A percentile compares a stretch with the other conserved stretches of the same genome.
Evolutionary conservation across 176 grass and related monocot genomes (phyloP).

Genomic region (Musa acuminata): DNA sequence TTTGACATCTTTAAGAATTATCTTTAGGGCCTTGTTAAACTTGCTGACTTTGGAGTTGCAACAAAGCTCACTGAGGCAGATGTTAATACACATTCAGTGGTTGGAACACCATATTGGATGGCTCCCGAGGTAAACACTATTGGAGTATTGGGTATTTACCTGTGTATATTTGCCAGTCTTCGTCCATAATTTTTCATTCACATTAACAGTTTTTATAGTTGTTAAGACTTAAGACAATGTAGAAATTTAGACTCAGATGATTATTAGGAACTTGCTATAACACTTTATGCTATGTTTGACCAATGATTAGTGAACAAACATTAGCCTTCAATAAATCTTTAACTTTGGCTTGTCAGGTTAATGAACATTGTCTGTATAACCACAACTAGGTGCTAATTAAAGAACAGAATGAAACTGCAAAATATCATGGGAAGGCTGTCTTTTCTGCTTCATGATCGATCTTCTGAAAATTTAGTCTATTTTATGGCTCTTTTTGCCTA

Average conservation of each 20-base stretch:
- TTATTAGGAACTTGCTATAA: background rate
- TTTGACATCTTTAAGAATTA: background rate
- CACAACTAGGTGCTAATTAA: background rate
- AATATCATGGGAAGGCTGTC: background rate
- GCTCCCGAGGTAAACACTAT: slow-evolving; percentile 70
- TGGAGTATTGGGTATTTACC: background rate
- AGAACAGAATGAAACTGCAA: background rate
- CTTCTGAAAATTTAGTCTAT: background rate
- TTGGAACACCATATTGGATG: slow-evolving; percentile 99
- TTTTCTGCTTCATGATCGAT: too few species aligned
- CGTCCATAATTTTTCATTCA: too few species aligned
- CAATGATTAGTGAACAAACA: background rate
- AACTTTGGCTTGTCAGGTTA: background rate
- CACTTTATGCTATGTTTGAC: background rate
- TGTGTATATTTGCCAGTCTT: background rate
- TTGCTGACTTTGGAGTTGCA: slow-evolving; percentile 99
- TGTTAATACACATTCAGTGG: slow-evolving; percentile 97
- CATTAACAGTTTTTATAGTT: too few species aligned
- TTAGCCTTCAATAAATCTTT: background rate
- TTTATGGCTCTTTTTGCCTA: background rate
- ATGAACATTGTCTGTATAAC: background rate
- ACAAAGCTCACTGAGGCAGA: slow-evolving; percentile 98
- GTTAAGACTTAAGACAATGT: too few species aligned
- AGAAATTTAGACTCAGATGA: too few species aligned
- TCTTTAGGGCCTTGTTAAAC: slow-evolving; percentile 91